Evolutionary conservation across 441 rosid species (phyloP).

Genomic region (Populus tomentosa): DNA sequence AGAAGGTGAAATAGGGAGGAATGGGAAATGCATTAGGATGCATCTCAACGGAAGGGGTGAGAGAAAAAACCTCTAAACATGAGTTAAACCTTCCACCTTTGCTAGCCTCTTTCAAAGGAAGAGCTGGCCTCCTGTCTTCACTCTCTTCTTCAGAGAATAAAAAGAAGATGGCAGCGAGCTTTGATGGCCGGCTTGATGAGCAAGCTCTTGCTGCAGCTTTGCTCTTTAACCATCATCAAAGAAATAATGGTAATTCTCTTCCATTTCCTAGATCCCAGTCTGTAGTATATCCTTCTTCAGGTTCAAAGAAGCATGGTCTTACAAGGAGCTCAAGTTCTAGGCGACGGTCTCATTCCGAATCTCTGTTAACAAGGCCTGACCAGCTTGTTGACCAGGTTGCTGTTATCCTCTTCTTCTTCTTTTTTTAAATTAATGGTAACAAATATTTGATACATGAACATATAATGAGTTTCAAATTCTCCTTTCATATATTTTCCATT

Average conservation of each 20-base stretch:
- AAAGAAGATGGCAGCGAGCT: not conserved
- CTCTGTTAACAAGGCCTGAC: slow-evolving; percentile 7
- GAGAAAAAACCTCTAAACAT: not conserved
- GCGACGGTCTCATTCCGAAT: slow-evolving; percentile 21
- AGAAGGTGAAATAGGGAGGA: not conserved
- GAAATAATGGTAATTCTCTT: slow-evolving; percentile 3
- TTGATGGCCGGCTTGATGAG: slow-evolving; percentile 17
- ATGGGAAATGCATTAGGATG: slow-evolving; percentile 32
- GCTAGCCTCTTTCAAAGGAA: slow-evolving; percentile 1
- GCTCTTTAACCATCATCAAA: slow-evolving; percentile 26
- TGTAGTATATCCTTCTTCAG: slow-evolving; percentile 6
- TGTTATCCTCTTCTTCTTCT: not conserved
- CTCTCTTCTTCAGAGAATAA: slow-evolving; percentile 13
- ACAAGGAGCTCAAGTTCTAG: slow-evolving; percentile 29
- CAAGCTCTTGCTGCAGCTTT: slow-evolving; percentile 38
- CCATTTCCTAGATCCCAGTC: slow-evolving; percentile 29
- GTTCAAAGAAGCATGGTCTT: slow-evolving; percentile 22
- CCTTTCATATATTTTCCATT: not conserved
- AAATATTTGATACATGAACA: not conserved
- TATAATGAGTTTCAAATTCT: not conserved
- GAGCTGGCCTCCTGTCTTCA: slow-evolving; percentile 3
- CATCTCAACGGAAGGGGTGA: not conserved
- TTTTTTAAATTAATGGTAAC: not conserved
- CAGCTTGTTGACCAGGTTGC: slow-evolving; percentile 30
- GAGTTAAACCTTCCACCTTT: too few relatives aligned